A percentile compares a stretch with the other conserved stretches of the same genome.
Conservation (phyloP, 768 basidiomycete species). For the Leccinum imitatum region DNA sequence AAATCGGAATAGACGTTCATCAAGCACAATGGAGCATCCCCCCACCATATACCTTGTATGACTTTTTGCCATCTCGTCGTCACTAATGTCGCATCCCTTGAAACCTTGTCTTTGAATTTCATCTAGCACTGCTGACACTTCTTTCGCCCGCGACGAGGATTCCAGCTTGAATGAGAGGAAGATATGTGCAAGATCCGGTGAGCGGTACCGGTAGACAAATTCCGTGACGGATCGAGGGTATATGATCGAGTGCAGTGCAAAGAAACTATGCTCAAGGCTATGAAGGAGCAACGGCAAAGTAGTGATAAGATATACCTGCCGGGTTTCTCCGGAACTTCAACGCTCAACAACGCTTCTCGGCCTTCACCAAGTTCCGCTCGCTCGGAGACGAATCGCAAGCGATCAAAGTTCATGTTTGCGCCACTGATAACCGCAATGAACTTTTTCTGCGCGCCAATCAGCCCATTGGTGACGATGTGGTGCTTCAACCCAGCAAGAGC, state of each 20-base stretch:
- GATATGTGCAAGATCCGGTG: slow-evolving; percentile 73
- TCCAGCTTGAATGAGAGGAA: slow-evolving; percentile 89
- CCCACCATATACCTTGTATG: slow-evolving; percentile 96
- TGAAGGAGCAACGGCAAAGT: slow-evolving; percentile 1
- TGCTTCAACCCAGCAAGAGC: slow-evolving; percentile 90
- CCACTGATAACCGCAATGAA: slow-evolving; percentile 94
- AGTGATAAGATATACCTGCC: slow-evolving; percentile 62
- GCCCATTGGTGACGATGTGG: slow-evolving; percentile 76
- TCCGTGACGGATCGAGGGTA: slow-evolving; percentile 93
- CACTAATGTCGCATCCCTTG: slow-evolving; percentile 86
- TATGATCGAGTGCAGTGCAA: slow-evolving; percentile 81
- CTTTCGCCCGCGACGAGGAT: slow-evolving; percentile 48
- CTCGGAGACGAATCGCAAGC: slow-evolving; percentile 96
- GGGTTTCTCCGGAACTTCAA: slow-evolving; percentile 91
- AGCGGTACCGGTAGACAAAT: slow-evolving; percentile 90
- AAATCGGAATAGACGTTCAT: slow-evolving; percentile 92
- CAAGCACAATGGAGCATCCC: slow-evolving; percentile 68
- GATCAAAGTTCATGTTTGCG: slow-evolving; percentile 99
- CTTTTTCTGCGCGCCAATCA: slow-evolving; percentile 79
- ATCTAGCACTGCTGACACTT: slow-evolving; percentile 63
- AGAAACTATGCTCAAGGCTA: slow-evolving; percentile 56
- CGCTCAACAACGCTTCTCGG: slow-evolving; percentile 87
- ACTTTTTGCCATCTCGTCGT: slow-evolving; percentile 93
- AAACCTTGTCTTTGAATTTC: slow-evolving; percentile 69
- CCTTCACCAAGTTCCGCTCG: slow-evolving; percentile 97